Conservation (phyloP, 169 alveolate genomes). For the Plasmodium ovale region DNA sequence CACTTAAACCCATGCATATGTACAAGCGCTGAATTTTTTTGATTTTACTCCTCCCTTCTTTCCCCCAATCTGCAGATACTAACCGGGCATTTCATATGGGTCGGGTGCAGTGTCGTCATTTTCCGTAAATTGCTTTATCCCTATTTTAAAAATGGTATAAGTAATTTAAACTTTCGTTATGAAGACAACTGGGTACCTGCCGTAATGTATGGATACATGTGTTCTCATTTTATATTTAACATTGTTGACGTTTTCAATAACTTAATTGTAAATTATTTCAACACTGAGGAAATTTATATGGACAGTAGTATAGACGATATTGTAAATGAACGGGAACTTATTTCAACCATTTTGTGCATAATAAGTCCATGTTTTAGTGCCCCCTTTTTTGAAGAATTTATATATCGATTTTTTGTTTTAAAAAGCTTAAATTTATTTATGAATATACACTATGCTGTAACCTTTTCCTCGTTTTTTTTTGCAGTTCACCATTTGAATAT, state of each 20-base stretch:
- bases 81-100: slow-evolving; percentile 70
- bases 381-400: slow-evolving; percentile 74
- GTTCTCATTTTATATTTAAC: slow-evolving; percentile 50
- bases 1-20: too few species aligned
- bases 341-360: slow-evolving; percentile 58
- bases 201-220: slow-evolving; percentile 57
- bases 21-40: too few species aligned
- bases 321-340: slow-evolving; percentile 49
- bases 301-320: slow-evolving; percentile 66
- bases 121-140: slow-evolving; percentile 34
- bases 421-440: slow-evolving; percentile 70
- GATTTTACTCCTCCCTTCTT: neutral
- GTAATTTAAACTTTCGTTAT: slow-evolving; percentile 64
- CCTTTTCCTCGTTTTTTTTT: slow-evolving; percentile 59
- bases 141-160: slow-evolving; percentile 32
- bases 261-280: slow-evolving; percentile 36
- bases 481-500: slow-evolving; percentile 70
- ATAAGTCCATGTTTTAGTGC: slow-evolving; percentile 76
- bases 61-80: slow-evolving; percentile 23
- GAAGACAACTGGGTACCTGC: slow-evolving; percentile 35
- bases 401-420: slow-evolving; percentile 66
- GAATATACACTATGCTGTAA: slow-evolving; percentile 69
- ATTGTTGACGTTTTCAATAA: slow-evolving; percentile 47
- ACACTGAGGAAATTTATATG: slow-evolving; percentile 22
- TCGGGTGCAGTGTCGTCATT: slow-evolving; percentile 37